phyloP scores from a whole-genome alignment of 2,329 filamentous ascomycete genomes.

The Aureobasidium lini region DNA sequence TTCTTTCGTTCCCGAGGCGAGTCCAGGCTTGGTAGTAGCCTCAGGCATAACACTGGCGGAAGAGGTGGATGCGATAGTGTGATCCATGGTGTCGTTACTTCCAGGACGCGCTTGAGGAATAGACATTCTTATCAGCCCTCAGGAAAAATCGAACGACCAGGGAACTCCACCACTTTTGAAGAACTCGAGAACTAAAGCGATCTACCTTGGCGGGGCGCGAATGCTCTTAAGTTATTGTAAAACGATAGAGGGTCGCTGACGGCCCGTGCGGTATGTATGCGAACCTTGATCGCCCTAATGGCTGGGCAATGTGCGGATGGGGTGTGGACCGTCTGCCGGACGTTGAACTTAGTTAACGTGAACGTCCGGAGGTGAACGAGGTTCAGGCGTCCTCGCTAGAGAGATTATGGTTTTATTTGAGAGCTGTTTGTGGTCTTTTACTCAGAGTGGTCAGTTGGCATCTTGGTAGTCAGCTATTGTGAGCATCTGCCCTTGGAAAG shows the following conservation, averaged over 20 bases:
- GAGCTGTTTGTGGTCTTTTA: not conserved
- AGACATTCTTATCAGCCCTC: not conserved
- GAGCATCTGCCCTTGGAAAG: no score
- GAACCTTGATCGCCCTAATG: conserved; percentile 2
- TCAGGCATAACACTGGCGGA: conserved; percentile 5
- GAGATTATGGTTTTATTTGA: not conserved
- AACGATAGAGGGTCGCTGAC: not conserved
- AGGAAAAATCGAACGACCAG: not conserved
- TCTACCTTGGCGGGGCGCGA: not conserved
- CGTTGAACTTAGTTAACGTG: not conserved
- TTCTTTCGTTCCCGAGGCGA: not conserved
- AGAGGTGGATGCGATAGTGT: conserved; percentile 4
- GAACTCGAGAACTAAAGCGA: not conserved
- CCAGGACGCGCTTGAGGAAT: not conserved
- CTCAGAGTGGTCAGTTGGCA: not conserved
- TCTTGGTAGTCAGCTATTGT: not conserved
- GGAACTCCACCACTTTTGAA: not conserved
- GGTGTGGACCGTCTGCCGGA: conserved; percentile 3
- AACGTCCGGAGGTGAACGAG: not conserved
- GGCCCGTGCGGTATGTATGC: conserved; percentile 7
- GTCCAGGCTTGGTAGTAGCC: not conserved
- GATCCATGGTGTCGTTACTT: conserved; percentile 8
- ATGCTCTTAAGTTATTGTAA: conserved; percentile 4
- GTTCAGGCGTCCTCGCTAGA: not conserved
- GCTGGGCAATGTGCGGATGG: not conserved